phyloP scores from a whole-genome alignment of 345 rosid species.

The Populus euphratica region DNA sequence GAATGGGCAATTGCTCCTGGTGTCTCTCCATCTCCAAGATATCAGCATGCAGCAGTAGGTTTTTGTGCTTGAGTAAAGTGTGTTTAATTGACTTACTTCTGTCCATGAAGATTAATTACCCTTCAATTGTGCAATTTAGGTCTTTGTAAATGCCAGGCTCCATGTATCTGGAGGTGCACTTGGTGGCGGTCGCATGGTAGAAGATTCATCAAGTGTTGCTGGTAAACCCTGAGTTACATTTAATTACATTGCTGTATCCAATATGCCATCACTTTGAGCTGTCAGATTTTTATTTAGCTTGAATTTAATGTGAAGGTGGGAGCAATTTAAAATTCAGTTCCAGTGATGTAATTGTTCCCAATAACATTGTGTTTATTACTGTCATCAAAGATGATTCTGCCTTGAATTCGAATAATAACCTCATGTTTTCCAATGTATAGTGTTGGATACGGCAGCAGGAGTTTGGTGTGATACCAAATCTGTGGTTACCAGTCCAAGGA shows the following conservation, averaged over 20 bases:
- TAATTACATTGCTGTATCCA: no score
- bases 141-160: slow-evolving; percentile 96
- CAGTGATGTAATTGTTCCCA: background rate
- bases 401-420: background rate
- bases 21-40: slow-evolving; percentile 96
- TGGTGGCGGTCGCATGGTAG: slow-evolving; percentile 99
- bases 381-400: background rate
- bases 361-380: background rate
- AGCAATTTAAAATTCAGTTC: background rate
- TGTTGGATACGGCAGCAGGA: slow-evolving; percentile 99
- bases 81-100: background rate
- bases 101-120: slow-evolving; percentile 9
- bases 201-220: slow-evolving; percentile 96
- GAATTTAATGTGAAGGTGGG: background rate
- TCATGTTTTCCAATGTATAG: slow-evolving; percentile 40
- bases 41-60: slow-evolving; percentile 98
- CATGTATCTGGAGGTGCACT: slow-evolving; percentile 99
- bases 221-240: slow-evolving; percentile 43
- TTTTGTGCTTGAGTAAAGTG: slow-evolving; percentile 15
- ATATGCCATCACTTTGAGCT: background rate
- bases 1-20: slow-evolving; percentile 99
- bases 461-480: slow-evolving; percentile 99
- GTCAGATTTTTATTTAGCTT: background rate
- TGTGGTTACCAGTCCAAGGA: slow-evolving; percentile 91
- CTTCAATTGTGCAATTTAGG: slow-evolving; percentile 41